Evolutionary conservation across 1,139 yeast species (phyloP).

Genomic region (Kodamaea alishanica): DNA sequence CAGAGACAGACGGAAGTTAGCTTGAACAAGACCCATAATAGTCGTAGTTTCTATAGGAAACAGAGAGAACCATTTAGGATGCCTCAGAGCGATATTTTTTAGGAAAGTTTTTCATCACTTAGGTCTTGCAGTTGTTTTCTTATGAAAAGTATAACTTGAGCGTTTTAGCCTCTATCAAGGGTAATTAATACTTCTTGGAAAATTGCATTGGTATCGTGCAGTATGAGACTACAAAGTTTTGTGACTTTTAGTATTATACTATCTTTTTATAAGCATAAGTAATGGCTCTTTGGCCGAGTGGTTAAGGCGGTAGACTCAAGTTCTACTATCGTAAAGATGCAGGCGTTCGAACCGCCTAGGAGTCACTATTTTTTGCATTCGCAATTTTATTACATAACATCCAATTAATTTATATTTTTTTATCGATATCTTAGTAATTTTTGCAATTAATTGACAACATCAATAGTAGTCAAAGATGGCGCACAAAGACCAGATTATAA

Average conservation of each 20-base stretch:
- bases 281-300: slow-evolving; percentile 15
- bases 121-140: not conserved
- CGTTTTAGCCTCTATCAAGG: no score
- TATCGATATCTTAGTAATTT: not conserved
- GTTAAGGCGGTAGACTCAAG: slow-evolving; percentile 16
- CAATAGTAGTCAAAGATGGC: not conserved
- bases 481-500: slow-evolving; percentile 41
- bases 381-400: not conserved
- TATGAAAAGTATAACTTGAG: slow-evolving; percentile 10
- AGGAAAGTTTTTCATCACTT: no score
- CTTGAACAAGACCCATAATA: no score
- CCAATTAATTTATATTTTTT: not conserved
- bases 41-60: no score
- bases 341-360: slow-evolving; percentile 16
- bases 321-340: slow-evolving; percentile 15
- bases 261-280: no score
- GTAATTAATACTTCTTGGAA: not conserved
- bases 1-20: no score
- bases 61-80: no score
- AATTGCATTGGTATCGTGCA: slow-evolving; percentile 8
- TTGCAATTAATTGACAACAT: not conserved
- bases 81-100: no score
- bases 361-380: slow-evolving; percentile 10
- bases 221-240: no score
- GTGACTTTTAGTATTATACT: no score